phyloP scores from a whole-genome alignment of 2,329 filamentous ascomycete species.

The Talaromyces atroroseus region DNA sequence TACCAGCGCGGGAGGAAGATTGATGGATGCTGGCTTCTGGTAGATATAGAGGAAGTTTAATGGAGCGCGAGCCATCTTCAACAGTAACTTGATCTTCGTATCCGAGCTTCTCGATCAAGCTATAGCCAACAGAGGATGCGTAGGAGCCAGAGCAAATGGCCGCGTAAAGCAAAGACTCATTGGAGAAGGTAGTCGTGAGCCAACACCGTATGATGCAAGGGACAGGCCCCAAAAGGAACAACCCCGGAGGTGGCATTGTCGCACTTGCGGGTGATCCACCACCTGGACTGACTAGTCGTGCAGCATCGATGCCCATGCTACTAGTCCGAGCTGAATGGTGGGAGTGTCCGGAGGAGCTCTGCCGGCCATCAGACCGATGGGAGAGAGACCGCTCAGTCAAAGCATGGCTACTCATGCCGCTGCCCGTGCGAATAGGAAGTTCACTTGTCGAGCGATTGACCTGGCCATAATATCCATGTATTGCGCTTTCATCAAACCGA shows the following conservation, averaged over 20 bases:
- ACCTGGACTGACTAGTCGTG: conserved; percentile 58
- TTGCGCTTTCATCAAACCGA: conserved; percentile 91
- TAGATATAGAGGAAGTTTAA: conserved; percentile 78
- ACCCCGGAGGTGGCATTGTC: conserved; percentile 67
- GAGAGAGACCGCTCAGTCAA: conserved; percentile 89
- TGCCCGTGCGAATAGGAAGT: conserved; percentile 70
- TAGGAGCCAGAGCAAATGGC: conserved; percentile 90
- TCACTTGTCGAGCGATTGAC: conserved; percentile 77
- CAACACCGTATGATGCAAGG: conserved; percentile 95
- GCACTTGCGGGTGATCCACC: conserved; percentile 60
- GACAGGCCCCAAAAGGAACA: conserved; percentile 81
- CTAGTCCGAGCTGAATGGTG: conserved; percentile 73
- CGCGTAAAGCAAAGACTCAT: conserved; percentile 82
- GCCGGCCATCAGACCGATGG: conserved; percentile 90
- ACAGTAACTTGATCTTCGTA: conserved; percentile 62
- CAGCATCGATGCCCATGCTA: conserved; percentile 74
- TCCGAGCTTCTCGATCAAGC: conserved; percentile 68
- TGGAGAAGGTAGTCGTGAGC: conserved; percentile 85
- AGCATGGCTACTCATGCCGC: conserved; percentile 69
- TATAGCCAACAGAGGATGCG: conserved; percentile 72
- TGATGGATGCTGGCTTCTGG: conserved; percentile 79
- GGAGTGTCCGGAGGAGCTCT: conserved; percentile 86
- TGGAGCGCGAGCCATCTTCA: conserved; percentile 60
- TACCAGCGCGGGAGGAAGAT: conserved; percentile 65
- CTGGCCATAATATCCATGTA: conserved; percentile 85